Evolutionary conservation across 208 protist genomes (phyloP).

Genomic region (Trypanosoma vivax): DNA sequence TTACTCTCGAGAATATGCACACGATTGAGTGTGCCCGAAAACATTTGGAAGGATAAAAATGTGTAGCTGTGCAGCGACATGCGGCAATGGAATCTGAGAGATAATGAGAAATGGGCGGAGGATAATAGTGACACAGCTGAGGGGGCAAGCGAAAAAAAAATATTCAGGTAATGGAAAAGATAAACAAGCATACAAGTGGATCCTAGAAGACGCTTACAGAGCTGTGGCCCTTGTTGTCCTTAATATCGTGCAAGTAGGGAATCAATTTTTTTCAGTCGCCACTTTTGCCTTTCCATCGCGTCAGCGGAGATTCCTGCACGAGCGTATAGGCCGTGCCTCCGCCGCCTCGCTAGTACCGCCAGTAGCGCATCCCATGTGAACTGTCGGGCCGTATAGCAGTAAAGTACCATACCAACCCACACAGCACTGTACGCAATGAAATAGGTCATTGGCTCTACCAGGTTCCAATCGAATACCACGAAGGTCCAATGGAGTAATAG

Average conservation of each 20-base stretch:
- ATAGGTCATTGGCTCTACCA: conserved; percentile 82
- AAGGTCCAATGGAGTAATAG: conserved; percentile 84
- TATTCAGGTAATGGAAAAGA: conserved; percentile 1
- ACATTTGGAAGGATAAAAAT: too few species aligned
- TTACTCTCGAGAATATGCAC: too few species aligned
- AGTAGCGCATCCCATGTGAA: conserved; percentile 60
- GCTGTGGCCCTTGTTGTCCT: neutral
- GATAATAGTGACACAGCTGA: too few species aligned
- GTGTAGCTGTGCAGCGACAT: too few species aligned
- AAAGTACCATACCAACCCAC: conserved; percentile 51
- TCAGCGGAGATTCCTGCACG: conserved; percentile 26
- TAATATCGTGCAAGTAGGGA: conserved; percentile 26
- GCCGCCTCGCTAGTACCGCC: conserved; percentile 20
- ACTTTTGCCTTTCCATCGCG: conserved; percentile 26
- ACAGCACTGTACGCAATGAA: conserved; percentile 70
- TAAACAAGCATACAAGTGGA: neutral
- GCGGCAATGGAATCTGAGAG: too few species aligned
- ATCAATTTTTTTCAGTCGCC: conserved; percentile 22
- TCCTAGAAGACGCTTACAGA: neutral
- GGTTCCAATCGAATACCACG: conserved; percentile 84
- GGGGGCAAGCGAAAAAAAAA: too few species aligned
- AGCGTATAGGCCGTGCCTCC: conserved; percentile 31
- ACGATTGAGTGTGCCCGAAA: too few species aligned
- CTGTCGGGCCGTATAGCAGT: conserved; percentile 49
- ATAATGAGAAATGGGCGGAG: too few species aligned